A percentile compares a stretch with the other conserved stretches of the same genome.
Evolutionary conservation across 345 rosid genomes (phyloP).

Genomic region (Alliaria petiolata): DNA sequence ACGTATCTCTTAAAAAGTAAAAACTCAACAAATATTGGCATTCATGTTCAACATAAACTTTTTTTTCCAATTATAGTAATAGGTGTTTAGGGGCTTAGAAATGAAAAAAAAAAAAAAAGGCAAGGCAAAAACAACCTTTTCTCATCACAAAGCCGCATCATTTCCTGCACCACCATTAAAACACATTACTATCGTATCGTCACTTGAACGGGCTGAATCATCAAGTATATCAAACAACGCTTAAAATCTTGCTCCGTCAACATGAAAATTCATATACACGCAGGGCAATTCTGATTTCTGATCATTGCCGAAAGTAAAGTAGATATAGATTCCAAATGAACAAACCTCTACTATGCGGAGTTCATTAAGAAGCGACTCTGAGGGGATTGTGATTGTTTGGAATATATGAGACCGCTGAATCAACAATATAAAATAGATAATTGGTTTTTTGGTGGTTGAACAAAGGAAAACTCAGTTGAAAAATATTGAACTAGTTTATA

Average conservation of each 20-base stretch:
- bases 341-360: constrained; percentile 95
- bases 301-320: background rate
- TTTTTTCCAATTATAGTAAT: background rate
- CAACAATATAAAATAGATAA: background rate
- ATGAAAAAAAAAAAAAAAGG: constrained; percentile 13
- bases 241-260: background rate
- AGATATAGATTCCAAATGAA: constrained; percentile 20
- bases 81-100: background rate
- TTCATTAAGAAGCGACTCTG: constrained; percentile 95
- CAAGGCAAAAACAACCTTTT: constrained; percentile 60
- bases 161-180: constrained; percentile 64
- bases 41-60: background rate
- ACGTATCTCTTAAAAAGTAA: background rate
- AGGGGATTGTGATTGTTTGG: constrained; percentile 81
- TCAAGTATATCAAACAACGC: background rate
- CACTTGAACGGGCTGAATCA: background rate
- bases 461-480: background rate
- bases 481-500: background rate
- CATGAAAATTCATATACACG: background rate
- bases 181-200: background rate
- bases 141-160: constrained; percentile 92
- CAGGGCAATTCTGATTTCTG: background rate
- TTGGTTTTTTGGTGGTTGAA: background rate
- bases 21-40: constrained; percentile 2
- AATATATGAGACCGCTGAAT: constrained; percentile 84